Evolutionary conservation across 768 basidiomycete genomes (phyloP).

Genomic region (Botryobasidium botryosum): DNA sequence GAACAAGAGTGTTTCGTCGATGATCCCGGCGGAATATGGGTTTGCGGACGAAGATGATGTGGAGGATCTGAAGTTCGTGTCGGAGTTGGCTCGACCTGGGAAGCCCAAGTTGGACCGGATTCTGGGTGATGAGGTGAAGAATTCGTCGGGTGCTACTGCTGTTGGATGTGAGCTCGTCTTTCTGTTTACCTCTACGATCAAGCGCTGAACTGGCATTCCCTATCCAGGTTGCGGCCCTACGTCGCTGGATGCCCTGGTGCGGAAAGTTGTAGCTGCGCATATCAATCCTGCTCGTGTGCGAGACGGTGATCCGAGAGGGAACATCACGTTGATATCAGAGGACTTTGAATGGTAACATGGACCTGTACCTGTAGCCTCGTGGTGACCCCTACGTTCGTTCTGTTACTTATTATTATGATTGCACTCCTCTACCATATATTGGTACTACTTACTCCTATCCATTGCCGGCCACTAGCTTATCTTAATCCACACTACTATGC

Average conservation of each 20-base stretch:
- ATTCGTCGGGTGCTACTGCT: constrained; percentile 35
- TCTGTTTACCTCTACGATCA: constrained; percentile 1
- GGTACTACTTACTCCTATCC: too few species aligned
- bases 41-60: constrained; percentile 34
- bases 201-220: background rate
- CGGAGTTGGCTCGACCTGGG: constrained; percentile 48
- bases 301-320: constrained; percentile 40
- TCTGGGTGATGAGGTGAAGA: constrained; percentile 44
- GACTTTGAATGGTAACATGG: constrained; percentile 39
- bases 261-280: constrained; percentile 43
- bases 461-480: too few species aligned
- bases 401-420: too few species aligned
- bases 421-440: too few species aligned
- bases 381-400: too few species aligned
- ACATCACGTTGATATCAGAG: constrained; percentile 44
- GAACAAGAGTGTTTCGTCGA: too few species aligned
- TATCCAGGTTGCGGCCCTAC: constrained; percentile 54
- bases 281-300: constrained; percentile 38
- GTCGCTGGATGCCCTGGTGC: constrained; percentile 48
- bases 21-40: background rate
- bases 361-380: too few species aligned
- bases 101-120: constrained; percentile 47
- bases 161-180: constrained; percentile 44
- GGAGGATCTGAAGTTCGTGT: constrained; percentile 37
- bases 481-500: too few species aligned